These are phyloP conservation scores for Wickerhamiella sorbophila DNA, from an alignment of 805 yeast genomes.

Conservation along the genomic window DNA sequence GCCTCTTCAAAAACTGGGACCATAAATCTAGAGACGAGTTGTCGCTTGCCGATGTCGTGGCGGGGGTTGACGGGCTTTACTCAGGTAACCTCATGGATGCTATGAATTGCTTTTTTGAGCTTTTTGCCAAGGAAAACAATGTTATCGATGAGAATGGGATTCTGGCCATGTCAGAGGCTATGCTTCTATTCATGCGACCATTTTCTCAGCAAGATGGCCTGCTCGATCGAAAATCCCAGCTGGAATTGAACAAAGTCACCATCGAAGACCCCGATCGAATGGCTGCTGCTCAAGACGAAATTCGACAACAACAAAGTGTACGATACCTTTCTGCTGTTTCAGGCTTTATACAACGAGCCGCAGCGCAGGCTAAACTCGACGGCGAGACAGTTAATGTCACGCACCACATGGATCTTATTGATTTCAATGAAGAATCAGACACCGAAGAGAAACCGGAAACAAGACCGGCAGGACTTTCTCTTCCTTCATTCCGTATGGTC, in stretches of 20 bases:
- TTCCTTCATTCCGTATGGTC: constrained; percentile 83
- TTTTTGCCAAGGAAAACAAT: constrained; percentile 55
- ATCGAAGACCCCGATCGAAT: constrained; percentile 40
- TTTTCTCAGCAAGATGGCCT: constrained; percentile 54
- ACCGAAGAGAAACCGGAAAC: neutral
- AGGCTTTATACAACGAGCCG: constrained; percentile 64
- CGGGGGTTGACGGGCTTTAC: constrained; percentile 55
- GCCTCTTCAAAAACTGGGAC: constrained; percentile 64
- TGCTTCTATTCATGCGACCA: constrained; percentile 68
- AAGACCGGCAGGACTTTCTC: neutral
- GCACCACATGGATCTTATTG: constrained; percentile 9
- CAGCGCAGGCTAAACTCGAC: constrained; percentile 8
- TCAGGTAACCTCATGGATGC: constrained; percentile 65
- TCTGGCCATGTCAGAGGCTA: constrained; percentile 73
- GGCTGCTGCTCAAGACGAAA: constrained; percentile 40
- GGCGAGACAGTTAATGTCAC: constrained; percentile 46
- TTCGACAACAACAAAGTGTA: constrained; percentile 25
- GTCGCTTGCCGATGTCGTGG: constrained; percentile 51
- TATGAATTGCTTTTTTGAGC: constrained; percentile 61
- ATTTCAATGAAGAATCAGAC: constrained; percentile 20
- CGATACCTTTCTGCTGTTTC: constrained; percentile 79
- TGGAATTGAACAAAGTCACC: constrained; percentile 25
- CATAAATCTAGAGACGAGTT: constrained; percentile 36
- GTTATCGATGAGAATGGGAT: constrained; percentile 65
- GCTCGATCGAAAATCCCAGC: constrained; percentile 51